Percentiles rank a stretch among this genome's conserved stretches.
These are phyloP conservation scores for Candida berthetii DNA, from an alignment of 805 yeast species.

Conservation along the genomic window DNA sequence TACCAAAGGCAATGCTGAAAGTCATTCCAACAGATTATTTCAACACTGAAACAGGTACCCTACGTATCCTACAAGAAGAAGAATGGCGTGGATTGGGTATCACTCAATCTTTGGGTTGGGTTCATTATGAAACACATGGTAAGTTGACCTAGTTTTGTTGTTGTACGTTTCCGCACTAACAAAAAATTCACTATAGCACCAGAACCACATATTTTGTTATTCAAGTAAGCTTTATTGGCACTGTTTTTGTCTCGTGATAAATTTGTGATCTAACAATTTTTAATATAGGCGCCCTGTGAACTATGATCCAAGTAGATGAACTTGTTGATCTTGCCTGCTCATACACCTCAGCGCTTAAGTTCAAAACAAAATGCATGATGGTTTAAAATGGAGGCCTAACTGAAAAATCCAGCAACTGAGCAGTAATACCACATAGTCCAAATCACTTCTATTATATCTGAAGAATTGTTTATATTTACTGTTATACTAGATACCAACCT, in stretches of 20 bases:
- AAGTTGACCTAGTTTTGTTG: slow-evolving; percentile 6
- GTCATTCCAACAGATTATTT: slow-evolving; percentile 93
- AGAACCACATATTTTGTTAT: slow-evolving; percentile 92
- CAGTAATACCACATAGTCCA: no score
- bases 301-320: slow-evolving; percentile 31
- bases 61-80: slow-evolving; percentile 85
- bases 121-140: slow-evolving; percentile 89
- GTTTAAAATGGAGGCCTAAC: no score
- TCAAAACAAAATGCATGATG: no score
- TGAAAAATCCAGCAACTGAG: no score
- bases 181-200: slow-evolving; percentile 55
- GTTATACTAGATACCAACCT: no score
- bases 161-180: slow-evolving; percentile 12
- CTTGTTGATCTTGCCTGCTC: no score
- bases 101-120: slow-evolving; percentile 97
- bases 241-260: not conserved
- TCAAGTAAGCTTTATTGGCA: slow-evolving; percentile 36
- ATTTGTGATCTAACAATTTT: not conserved
- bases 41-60: slow-evolving; percentile 88
- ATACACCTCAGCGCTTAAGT: no score
- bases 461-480: no score
- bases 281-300: slow-evolving; percentile 52
- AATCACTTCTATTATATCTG: no score
- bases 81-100: slow-evolving; percentile 99
- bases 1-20: slow-evolving; percentile 93